Percentiles rank a stretch among this genome's conserved stretches.
Evolutionary conservation across 495 filamentous ascomycete genomes (phyloP).

Genomic region (Aspergillus conjunctus): DNA sequence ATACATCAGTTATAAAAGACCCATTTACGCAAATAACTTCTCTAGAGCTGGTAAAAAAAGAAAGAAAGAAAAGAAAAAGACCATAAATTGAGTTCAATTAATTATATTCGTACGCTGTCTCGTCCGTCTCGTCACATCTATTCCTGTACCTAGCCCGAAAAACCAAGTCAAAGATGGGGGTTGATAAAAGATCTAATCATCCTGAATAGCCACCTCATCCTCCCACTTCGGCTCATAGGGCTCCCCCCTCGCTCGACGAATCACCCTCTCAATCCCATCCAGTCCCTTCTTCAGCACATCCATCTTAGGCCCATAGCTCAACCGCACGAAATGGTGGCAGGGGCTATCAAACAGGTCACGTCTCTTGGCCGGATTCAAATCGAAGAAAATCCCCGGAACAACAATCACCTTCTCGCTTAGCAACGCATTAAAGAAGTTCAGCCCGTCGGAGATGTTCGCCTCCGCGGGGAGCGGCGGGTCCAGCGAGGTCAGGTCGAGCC

Average conservation of each 20-base stretch:
- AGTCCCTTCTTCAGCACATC: constrained; percentile 81
- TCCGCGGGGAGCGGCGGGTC: constrained; percentile 41
- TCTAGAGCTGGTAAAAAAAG: constrained; percentile 4
- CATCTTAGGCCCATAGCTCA: constrained; percentile 91
- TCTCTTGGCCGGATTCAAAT: constrained; percentile 87
- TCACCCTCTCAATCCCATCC: constrained; percentile 84
- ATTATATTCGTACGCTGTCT: too few species aligned
- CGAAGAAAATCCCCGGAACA: constrained; percentile 82
- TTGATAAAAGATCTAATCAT: constrained; percentile 33
- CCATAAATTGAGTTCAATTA: background rate
- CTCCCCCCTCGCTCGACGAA: constrained; percentile 45
- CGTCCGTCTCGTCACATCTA: too few species aligned
- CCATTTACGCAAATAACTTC: background rate
- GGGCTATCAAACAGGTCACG: constrained; percentile 92
- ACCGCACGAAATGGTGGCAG: constrained; percentile 91
- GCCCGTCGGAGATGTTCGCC: constrained; percentile 78
- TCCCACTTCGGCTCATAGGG: constrained; percentile 33
- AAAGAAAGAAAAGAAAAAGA: constrained; percentile 3
- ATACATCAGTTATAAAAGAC: too few species aligned
- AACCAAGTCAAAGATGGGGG: background rate
- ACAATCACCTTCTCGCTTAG: constrained; percentile 92
- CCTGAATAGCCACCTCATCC: constrained; percentile 46
- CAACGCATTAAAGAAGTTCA: constrained; percentile 96
- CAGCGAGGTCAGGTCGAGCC: constrained; percentile 64
- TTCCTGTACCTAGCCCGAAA: background rate